Conservation (phyloP, 768 basidiomycete species). For the Calocera viscosa region DNA sequence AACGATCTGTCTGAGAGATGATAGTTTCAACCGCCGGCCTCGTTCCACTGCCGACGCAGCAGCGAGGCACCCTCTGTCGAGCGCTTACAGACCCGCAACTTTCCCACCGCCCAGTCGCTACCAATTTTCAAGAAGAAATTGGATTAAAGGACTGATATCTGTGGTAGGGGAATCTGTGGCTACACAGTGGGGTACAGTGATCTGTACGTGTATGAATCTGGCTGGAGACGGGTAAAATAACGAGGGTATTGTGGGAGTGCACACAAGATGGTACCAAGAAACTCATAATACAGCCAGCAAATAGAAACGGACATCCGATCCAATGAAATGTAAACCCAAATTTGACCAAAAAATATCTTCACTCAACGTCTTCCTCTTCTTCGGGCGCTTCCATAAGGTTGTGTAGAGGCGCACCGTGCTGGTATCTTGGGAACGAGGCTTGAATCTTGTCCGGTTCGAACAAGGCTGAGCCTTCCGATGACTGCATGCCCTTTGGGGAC, state of each 20-base stretch:
- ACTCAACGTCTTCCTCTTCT: slow-evolving; percentile 50
- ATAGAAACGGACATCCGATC: not conserved
- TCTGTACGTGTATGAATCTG: slow-evolving; percentile 10
- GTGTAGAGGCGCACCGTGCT: slow-evolving; percentile 75
- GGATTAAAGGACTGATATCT: slow-evolving; percentile 4
- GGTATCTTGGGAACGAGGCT: slow-evolving; percentile 56
- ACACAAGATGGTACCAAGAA: not conserved
- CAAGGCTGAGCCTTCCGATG: slow-evolving; percentile 14
- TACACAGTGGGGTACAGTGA: slow-evolving; percentile 6
- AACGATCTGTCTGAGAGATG: not conserved
- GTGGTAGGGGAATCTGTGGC: not conserved
- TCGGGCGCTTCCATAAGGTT: slow-evolving; percentile 61
- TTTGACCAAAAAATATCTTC: not conserved
- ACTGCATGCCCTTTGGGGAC: slow-evolving; percentile 20
- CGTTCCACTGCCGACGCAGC: no score
- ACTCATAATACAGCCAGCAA: not conserved
- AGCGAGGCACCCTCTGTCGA: no score
- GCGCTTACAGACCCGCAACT: no score
- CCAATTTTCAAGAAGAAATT: not conserved
- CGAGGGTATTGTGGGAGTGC: not conserved
- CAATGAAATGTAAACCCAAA: not conserved
- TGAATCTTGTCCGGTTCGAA: slow-evolving; percentile 31
- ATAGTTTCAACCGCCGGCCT: no score
- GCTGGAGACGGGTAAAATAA: slow-evolving; percentile 6
- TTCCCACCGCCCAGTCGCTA: no score